phyloP scores from a whole-genome alignment of 306 rosid genomes.

The Dryas octopetala region DNA sequence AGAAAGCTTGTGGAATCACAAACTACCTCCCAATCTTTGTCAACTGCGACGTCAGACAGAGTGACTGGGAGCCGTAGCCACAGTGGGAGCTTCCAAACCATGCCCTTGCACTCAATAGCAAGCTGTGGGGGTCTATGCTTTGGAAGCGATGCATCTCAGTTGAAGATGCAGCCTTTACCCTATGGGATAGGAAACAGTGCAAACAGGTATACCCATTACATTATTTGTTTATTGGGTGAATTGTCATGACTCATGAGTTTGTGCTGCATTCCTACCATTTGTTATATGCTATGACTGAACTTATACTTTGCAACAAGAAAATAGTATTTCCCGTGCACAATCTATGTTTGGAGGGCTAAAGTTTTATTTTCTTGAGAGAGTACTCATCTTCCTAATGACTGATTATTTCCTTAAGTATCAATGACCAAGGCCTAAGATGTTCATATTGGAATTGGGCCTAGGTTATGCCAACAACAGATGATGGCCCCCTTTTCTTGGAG shows the following conservation, averaged over 20 bases:
- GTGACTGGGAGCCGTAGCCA: constrained; percentile 24
- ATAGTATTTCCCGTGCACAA: not conserved
- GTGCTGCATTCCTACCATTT: not conserved
- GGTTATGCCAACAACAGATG: not conserved
- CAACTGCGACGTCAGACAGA: constrained; percentile 43
- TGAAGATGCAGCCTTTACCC: constrained; percentile 22
- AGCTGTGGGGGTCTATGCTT: constrained; percentile 13
- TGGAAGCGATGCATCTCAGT: constrained; percentile 17
- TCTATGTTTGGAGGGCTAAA: not conserved
- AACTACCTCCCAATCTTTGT: constrained; percentile 42
- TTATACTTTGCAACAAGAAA: not conserved
- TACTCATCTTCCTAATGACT: not conserved
- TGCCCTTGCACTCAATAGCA: constrained; percentile 16
- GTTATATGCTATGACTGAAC: not conserved
- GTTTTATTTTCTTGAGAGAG: not conserved
- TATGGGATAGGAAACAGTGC: constrained; percentile 18
- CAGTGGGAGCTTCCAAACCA: constrained; percentile 39
- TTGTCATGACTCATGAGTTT: not conserved
- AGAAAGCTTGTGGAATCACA: constrained; percentile 93
- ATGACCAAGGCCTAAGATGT: not conserved
- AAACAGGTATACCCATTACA: constrained; percentile 6
- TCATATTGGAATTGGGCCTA: not conserved
- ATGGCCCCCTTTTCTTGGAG: not conserved
- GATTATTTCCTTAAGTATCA: not conserved
- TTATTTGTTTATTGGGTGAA: not conserved